These are phyloP conservation scores for Lobulomyces angularis DNA, from an alignment of 192 early-diverging fungal species.

Conservation along the genomic window DNA sequence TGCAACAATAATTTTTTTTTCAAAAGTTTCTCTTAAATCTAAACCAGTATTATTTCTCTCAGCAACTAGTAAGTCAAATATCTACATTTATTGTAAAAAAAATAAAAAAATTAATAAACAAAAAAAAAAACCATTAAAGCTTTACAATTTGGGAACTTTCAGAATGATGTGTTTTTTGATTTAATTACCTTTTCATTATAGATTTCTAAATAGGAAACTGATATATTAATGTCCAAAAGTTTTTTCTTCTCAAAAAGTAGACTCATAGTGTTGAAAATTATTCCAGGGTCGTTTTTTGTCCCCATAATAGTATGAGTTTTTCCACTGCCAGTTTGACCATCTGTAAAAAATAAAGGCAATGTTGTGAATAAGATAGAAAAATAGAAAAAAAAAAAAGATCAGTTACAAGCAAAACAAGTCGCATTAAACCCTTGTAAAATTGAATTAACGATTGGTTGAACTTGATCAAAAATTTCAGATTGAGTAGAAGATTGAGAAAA, in stretches of 20 bases:
- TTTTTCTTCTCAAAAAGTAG: slow-evolving; percentile 37
- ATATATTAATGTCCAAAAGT: slow-evolving; percentile 12
- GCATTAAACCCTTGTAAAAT: too few relatives aligned
- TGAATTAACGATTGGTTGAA: too few relatives aligned
- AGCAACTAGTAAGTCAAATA: slow-evolving; percentile 7
- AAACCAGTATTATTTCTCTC: slow-evolving; percentile 17
- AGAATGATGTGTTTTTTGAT: slow-evolving; percentile 27
- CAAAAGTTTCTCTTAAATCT: slow-evolving; percentile 21
- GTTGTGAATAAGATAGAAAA: too few relatives aligned
- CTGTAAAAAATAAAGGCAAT: too few relatives aligned
- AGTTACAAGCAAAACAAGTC: too few relatives aligned
- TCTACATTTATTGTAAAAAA: neutral
- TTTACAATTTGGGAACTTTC: slow-evolving; percentile 14
- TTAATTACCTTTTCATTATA: slow-evolving; percentile 57
- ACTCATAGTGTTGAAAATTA: slow-evolving; percentile 43
- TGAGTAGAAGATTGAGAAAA: too few relatives aligned
- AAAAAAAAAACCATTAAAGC: neutral
- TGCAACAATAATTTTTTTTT: too few relatives aligned
- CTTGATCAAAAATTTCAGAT: too few relatives aligned
- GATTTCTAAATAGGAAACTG: slow-evolving; percentile 53
- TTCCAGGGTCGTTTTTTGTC: slow-evolving; percentile 34
- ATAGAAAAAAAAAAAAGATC: too few relatives aligned
- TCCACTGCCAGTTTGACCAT: too few relatives aligned
- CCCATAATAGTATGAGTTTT: slow-evolving; percentile 59
- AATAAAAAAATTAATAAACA: neutral